Evolutionary conservation across 2,329 filamentous ascomycete genomes (phyloP).

Genomic region (Claviceps digitariae): DNA sequence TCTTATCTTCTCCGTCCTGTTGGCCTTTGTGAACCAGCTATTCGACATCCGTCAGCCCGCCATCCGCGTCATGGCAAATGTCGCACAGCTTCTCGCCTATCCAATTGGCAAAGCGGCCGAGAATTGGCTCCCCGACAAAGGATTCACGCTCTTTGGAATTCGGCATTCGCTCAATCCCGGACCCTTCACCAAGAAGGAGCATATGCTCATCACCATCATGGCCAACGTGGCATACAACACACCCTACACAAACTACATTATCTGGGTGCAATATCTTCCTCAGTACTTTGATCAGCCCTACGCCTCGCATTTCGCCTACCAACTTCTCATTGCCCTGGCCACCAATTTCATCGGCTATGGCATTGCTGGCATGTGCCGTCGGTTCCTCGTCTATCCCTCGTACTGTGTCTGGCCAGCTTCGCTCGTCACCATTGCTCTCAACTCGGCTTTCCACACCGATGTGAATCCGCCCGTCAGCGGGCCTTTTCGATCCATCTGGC

Average conservation of each 20-base stretch:
- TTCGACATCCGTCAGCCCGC: slow-evolving; percentile 43
- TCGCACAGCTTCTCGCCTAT: slow-evolving; percentile 43
- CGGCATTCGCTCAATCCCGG: slow-evolving; percentile 40
- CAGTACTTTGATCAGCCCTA: slow-evolving; percentile 42
- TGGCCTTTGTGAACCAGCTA: slow-evolving; percentile 42
- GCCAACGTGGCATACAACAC: slow-evolving; percentile 43
- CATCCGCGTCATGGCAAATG: slow-evolving; percentile 40
- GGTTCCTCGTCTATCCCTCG: slow-evolving; percentile 41
- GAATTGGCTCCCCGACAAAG: slow-evolving; percentile 34
- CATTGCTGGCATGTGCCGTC: slow-evolving; percentile 38
- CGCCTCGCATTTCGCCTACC: slow-evolving; percentile 37
- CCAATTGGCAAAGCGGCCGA: slow-evolving; percentile 39
- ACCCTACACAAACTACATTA: slow-evolving; percentile 41
- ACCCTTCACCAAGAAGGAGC: slow-evolving; percentile 46
- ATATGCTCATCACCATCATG: slow-evolving; percentile 48
- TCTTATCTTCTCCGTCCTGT: slow-evolving; percentile 32
- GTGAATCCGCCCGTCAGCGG: slow-evolving; percentile 25
- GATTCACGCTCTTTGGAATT: slow-evolving; percentile 31
- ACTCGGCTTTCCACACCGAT: slow-evolving; percentile 37
- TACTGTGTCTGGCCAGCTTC: slow-evolving; percentile 45
- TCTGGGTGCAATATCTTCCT: slow-evolving; percentile 38
- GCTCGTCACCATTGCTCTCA: slow-evolving; percentile 40
- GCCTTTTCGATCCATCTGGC: slow-evolving; percentile 29
- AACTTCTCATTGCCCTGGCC: slow-evolving; percentile 39
- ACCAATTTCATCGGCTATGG: slow-evolving; percentile 49